phyloP scores from a whole-genome alignment of 495 filamentous ascomycete genomes.

The Penicillium odoratum region DNA sequence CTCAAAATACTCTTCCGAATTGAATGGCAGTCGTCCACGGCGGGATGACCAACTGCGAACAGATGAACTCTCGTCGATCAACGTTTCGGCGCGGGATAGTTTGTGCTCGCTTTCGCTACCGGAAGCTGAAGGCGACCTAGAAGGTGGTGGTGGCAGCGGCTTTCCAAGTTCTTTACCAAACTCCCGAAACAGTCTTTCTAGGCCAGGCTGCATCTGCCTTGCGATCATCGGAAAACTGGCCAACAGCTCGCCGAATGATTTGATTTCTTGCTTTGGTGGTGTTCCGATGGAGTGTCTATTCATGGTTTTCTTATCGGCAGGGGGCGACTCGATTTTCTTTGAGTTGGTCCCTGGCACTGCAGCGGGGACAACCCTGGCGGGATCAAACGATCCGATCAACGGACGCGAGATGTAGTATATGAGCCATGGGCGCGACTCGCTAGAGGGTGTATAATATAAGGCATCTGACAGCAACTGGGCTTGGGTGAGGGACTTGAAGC shows the following conservation, averaged over 20 bases:
- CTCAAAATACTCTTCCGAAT: constrained; percentile 57
- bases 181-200: constrained; percentile 88
- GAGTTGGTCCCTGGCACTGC: constrained; percentile 47
- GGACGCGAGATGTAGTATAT: constrained; percentile 96
- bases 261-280: constrained; percentile 83
- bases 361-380: constrained; percentile 64
- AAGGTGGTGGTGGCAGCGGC: constrained; percentile 75
- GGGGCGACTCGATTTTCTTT: constrained; percentile 21
- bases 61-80: constrained; percentile 36
- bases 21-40: constrained; percentile 44
- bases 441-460: constrained; percentile 81
- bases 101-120: constrained; percentile 29
- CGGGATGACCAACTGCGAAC: constrained; percentile 40
- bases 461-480: constrained; percentile 83
- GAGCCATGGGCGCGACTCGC: constrained; percentile 87
- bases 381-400: constrained; percentile 80
- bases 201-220: constrained; percentile 88
- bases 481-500: constrained; percentile 89
- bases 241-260: constrained; percentile 85
- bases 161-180: constrained; percentile 84
- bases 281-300: constrained; percentile 36
- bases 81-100: constrained; percentile 24
- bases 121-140: constrained; percentile 48
- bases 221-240: constrained; percentile 96
- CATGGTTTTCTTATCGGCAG: constrained; percentile 32